These are phyloP conservation scores for Gastrolobium bilobum DNA, from an alignment of 306 rosid genomes.

Conservation along the genomic window DNA sequence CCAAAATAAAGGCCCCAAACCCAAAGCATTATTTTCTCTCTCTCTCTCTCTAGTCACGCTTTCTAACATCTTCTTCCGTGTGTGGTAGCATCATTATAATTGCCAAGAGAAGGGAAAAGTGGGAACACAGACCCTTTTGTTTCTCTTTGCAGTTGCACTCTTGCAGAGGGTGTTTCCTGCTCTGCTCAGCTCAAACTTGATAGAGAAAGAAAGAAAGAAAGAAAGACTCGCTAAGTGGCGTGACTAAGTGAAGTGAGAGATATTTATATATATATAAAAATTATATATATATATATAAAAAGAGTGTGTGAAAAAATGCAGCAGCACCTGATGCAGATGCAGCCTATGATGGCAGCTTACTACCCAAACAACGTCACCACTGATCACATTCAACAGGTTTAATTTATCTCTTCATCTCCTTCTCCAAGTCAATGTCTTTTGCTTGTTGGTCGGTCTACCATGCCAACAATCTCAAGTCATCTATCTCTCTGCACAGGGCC, in stretches of 20 bases:
- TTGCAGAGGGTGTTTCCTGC: slow-evolving; percentile 23
- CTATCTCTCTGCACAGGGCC: slow-evolving; percentile 24
- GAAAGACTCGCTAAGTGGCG: neutral
- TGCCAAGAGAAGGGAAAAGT: slow-evolving; percentile 37
- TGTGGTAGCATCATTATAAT: slow-evolving; percentile 55
- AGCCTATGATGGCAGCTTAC: slow-evolving; percentile 99
- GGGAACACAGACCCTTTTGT: slow-evolving; percentile 19
- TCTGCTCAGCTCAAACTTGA: slow-evolving; percentile 44
- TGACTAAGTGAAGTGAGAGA: neutral
- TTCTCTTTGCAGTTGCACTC: slow-evolving; percentile 52
- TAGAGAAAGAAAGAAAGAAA: slow-evolving; percentile 18
- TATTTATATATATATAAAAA: neutral
- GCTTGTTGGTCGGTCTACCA: neutral
- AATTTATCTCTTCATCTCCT: neutral
- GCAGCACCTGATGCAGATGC: slow-evolving; percentile 99
- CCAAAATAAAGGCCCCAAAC: slow-evolving; percentile 24
- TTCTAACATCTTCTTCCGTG: slow-evolving; percentile 37
- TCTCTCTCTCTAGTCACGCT: slow-evolving; percentile 17
- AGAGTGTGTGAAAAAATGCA: slow-evolving; percentile 62
- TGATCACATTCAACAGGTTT: slow-evolving; percentile 99
- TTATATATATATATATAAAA: neutral
- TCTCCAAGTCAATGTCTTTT: neutral
- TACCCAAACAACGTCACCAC: slow-evolving; percentile 98
- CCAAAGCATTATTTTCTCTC: slow-evolving; percentile 44
- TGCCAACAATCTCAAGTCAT: neutral